A percentile compares a stretch with the other conserved stretches of the same genome.
Conservation (phyloP, 169 alveolate species). For the Perkinsus marinus region DNA sequence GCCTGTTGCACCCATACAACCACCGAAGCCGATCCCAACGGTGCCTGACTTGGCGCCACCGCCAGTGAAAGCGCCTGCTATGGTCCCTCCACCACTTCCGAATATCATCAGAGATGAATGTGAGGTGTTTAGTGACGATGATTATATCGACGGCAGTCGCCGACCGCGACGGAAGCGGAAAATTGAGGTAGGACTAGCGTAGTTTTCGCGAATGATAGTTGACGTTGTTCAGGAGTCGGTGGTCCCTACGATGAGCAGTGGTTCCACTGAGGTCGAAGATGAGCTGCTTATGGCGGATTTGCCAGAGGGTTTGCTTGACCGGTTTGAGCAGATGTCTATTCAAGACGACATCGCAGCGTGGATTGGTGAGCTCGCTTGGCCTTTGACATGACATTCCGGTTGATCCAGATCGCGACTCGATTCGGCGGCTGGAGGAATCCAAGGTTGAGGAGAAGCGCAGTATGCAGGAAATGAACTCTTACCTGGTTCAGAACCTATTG, state of each 20-base stretch:
- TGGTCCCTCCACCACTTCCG: neutral
- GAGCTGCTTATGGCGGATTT: neutral
- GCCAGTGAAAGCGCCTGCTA: no score
- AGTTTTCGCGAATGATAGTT: no score
- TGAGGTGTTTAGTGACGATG: neutral
- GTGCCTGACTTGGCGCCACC: no score
- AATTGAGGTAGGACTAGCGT: neutral
- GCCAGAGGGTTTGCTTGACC: neutral
- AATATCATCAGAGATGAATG: neutral
- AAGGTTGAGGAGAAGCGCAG: neutral
- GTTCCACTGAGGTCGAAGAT: neutral
- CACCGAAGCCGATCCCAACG: no score
- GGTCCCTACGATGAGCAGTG: no score
- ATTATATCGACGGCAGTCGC: neutral
- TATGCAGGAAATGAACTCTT: neutral
- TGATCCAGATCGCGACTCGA: neutral
- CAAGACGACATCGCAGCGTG: neutral
- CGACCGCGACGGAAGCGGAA: neutral
- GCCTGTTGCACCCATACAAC: no score
- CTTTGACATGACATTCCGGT: neutral
- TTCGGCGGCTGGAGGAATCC: neutral
- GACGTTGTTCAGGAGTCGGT: no score
- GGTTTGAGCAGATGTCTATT: neutral
- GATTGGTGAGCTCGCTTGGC: neutral
- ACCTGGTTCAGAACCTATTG: neutral